Evolutionary conservation across 106 monocot species (phyloP), one percentile per base, ranked within the genome.

Genomic region (Platanthera guangdongensis): DNA sequence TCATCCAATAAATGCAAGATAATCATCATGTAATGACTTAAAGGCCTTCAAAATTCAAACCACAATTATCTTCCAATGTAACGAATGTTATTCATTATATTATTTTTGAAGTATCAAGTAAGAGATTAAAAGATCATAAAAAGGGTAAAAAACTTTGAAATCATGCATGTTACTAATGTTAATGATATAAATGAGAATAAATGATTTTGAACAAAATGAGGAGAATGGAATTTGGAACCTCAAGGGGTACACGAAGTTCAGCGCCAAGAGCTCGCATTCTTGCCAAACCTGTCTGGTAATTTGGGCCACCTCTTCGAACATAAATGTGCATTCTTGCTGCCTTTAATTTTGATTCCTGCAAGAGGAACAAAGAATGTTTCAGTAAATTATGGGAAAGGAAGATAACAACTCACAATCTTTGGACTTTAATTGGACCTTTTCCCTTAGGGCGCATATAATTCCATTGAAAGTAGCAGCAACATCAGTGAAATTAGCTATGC

Each of bases 401-500:
- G 50, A 47, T 7, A 55, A 4, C 18, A 28, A 47, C 25, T 4
- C 22, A 7, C 39, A 47, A 0, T 1, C 12, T 7, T 45, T 32
- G 8, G 18, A 62, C 9, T 18, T 18, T 19, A 48, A 16, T 47
- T 25, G 28, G 78, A 90, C 95, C 95, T 95, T 95, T 83, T 95
- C 95, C 54, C 88, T 89, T 51, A 95, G 65, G 32, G 95, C 95
- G 18, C 90, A 80, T 53, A 95, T 95, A 76, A 95, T 92, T 70
- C 92, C 95, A 69, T 72, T 92, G 59, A 95, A 92, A 49, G 95
- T 95, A 71, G 92, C 83, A 78, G 92, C 92, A 76, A 92, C 95
- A 80, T 95, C 92, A 47, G 95, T 95, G 74, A 95, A 95, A 86
- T 95, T 95, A 16, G 92, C 92, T 74, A 95, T 95, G 47, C 95